phyloP scores from a whole-genome alignment of 2,329 filamentous ascomycete species.

The Thelonectria blattea region DNA sequence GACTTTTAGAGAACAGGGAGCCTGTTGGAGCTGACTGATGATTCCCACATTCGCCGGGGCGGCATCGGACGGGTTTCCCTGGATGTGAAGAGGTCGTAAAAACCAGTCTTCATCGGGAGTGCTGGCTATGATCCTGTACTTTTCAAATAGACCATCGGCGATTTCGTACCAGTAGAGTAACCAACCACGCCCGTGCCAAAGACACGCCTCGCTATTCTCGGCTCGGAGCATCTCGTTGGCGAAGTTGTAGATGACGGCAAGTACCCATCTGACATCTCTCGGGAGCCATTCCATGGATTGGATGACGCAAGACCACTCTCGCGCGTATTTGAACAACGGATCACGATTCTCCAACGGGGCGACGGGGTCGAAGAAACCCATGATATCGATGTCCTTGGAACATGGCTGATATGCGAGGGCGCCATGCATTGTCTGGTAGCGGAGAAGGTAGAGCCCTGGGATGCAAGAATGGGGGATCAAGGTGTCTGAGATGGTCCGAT shows the following conservation, averaged over 20 bases:
- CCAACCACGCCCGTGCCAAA: slow-evolving; percentile 39
- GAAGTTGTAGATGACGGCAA: slow-evolving; percentile 42
- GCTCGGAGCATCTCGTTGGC: slow-evolving; percentile 37
- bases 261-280: slow-evolving; percentile 41
- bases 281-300: slow-evolving; percentile 35
- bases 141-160: slow-evolving; percentile 33
- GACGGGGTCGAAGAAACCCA: slow-evolving; percentile 33
- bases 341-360: slow-evolving; percentile 30
- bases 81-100: slow-evolving; percentile 14
- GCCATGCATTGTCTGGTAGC: slow-evolving; percentile 38
- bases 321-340: slow-evolving; percentile 36
- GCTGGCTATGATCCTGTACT: slow-evolving; percentile 18
- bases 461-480: slow-evolving; percentile 34
- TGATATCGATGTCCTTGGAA: slow-evolving; percentile 25
- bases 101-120: slow-evolving; percentile 39
- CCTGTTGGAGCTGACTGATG: neutral
- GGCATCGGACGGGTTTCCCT: neutral
- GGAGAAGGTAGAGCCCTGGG: slow-evolving; percentile 32
- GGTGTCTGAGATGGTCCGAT: slow-evolving; percentile 23
- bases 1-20: neutral
- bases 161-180: slow-evolving; percentile 39
- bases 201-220: slow-evolving; percentile 16
- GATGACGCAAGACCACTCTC: slow-evolving; percentile 41
- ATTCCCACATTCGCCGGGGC: too few relatives aligned
- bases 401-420: slow-evolving; percentile 41